These are phyloP conservation scores for Boletus sp. DNA, from an alignment of 768 basidiomycete species.

Conservation along the genomic window DNA sequence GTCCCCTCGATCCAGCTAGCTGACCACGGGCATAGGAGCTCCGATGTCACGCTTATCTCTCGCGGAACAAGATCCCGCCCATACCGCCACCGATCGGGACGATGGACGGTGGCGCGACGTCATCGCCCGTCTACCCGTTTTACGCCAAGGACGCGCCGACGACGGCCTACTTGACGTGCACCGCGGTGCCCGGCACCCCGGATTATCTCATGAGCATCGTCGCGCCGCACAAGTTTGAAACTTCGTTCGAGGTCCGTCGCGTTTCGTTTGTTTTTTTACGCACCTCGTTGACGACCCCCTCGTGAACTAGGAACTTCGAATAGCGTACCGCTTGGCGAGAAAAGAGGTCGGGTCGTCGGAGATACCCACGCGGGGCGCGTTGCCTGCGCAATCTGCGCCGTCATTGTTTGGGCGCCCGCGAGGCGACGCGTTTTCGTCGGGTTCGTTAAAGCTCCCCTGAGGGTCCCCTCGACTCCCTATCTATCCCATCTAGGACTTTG, in stretches of 20 bases:
- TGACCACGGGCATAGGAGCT: constrained; percentile 40
- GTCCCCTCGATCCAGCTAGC: not conserved
- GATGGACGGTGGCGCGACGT: constrained; percentile 1
- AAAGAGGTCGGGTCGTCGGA: constrained; percentile 46
- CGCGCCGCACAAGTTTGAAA: constrained; percentile 36
- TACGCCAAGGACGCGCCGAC: constrained; percentile 24
- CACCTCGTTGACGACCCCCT: not conserved
- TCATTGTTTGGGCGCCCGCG: constrained; percentile 31
- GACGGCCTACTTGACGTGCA: constrained; percentile 23
- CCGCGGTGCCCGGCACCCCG: constrained; percentile 7
- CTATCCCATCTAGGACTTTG: not conserved
- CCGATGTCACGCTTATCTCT: constrained; percentile 39
- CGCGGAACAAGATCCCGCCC: constrained; percentile 33
- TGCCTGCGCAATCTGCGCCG: constrained; percentile 24
- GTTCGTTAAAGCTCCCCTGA: constrained; percentile 20
- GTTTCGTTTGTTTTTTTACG: not conserved
- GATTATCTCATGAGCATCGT: constrained; percentile 40
- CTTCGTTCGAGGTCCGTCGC: constrained; percentile 47
- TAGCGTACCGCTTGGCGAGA: constrained; percentile 42
- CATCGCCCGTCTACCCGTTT: constrained; percentile 12
- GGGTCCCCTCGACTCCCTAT: not conserved
- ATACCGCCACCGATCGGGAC: not conserved
- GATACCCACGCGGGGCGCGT: constrained; percentile 25
- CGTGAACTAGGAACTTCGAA: constrained; percentile 46
- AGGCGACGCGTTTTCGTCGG: constrained; percentile 32